phyloP scores from a whole-genome alignment of 83 land plant species.

The Picea abies region DNA sequence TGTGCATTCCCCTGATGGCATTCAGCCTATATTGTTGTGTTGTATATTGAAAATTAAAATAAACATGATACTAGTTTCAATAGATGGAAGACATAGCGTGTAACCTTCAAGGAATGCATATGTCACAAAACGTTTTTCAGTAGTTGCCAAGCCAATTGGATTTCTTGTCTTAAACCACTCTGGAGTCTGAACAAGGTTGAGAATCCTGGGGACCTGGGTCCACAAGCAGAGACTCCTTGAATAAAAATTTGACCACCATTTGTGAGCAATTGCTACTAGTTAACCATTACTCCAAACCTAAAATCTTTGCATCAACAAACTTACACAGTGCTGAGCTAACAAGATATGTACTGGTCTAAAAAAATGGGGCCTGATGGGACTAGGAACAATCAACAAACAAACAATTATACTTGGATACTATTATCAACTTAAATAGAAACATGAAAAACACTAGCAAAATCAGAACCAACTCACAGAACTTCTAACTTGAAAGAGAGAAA shows the following conservation, averaged over 20 bases:
- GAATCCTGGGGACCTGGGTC: not conserved
- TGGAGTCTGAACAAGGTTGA: not conserved
- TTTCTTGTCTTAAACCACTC: not conserved
- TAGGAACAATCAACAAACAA: no score
- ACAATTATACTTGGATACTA: no score
- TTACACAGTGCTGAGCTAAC: not conserved
- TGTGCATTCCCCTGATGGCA: not conserved
- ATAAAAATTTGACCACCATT: not conserved
- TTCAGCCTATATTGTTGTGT: not conserved
- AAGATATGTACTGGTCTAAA: not conserved
- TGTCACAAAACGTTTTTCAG: not conserved
- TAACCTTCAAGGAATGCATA: not conserved
- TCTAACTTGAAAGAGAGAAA: no score
- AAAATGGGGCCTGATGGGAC: no score
- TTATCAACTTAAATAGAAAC: no score
- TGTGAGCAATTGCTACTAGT: not conserved
- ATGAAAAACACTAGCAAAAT: no score
- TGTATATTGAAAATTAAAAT: not conserved
- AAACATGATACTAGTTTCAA: not conserved
- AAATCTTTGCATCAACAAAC: not conserved
- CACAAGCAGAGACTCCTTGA: not conserved
- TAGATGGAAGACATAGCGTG: not conserved
- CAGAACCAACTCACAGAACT: no score
- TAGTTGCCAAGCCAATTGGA: not conserved
- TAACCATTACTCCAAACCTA: not conserved